Evolutionary conservation across 2,329 filamentous ascomycete genomes (phyloP).

Genomic region (Arthrinium phaeospermum): DNA sequence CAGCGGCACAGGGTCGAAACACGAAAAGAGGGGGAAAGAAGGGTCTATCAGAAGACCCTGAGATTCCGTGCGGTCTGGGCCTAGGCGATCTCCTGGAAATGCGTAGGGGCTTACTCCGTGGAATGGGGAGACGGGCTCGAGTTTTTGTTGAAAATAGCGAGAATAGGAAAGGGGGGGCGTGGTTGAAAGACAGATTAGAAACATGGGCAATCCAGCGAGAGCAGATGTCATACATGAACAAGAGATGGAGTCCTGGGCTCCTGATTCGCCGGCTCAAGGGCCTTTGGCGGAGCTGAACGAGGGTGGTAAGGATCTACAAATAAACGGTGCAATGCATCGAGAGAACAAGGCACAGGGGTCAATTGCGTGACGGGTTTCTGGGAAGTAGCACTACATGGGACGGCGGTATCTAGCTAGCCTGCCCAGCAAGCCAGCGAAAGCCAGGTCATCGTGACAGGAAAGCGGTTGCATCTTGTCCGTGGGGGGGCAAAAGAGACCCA

Average conservation of each 20-base stretch:
- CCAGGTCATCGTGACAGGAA: constrained; percentile 10
- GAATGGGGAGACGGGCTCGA: constrained; percentile 12
- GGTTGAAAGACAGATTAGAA: constrained; percentile 16
- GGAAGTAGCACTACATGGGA: constrained; percentile 14
- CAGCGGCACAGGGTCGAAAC: constrained; percentile 11
- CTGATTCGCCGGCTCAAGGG: constrained; percentile 5
- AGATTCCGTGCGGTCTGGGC: constrained; percentile 18
- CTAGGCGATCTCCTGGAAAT: constrained; percentile 15
- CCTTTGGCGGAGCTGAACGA: constrained; percentile 14
- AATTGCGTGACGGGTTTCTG: constrained; percentile 18
- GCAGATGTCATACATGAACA: constrained; percentile 20
- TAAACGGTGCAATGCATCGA: constrained; percentile 15
- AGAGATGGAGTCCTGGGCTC: background rate
- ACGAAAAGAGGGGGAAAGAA: constrained; percentile 19
- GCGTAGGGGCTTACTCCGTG: constrained; percentile 4
- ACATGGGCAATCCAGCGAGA: constrained; percentile 14
- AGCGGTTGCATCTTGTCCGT: constrained; percentile 8
- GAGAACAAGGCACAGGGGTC: constrained; percentile 19
- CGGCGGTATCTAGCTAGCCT: background rate
- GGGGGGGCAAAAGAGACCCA: background rate
- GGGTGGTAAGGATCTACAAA: constrained; percentile 17
- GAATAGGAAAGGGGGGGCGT: constrained; percentile 6
- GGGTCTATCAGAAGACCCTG: constrained; percentile 20
- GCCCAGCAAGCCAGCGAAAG: background rate
- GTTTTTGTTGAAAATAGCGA: constrained; percentile 19